Evolutionary conservation across 2,329 filamentous ascomycete genomes (phyloP).

Genomic region (Xylaria arbuscula): DNA sequence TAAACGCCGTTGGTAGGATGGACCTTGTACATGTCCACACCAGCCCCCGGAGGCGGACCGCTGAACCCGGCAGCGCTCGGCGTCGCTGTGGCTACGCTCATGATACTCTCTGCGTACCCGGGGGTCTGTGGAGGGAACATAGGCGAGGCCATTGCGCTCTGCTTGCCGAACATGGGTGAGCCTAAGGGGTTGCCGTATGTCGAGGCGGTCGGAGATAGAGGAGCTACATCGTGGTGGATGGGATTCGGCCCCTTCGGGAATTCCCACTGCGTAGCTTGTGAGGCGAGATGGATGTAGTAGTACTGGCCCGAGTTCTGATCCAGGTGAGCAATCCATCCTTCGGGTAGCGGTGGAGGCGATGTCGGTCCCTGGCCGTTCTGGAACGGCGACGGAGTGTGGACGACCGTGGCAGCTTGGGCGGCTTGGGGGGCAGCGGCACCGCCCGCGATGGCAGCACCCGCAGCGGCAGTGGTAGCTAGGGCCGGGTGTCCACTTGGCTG

Average conservation of each 20-base stretch:
- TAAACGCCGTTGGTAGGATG: slow-evolving; percentile 96
- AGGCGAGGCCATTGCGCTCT: slow-evolving; percentile 79
- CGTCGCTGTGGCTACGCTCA: slow-evolving; percentile 79
- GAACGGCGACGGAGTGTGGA: slow-evolving; percentile 59
- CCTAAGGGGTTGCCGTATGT: slow-evolving; percentile 79
- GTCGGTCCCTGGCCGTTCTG: slow-evolving; percentile 66
- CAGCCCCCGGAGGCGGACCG: slow-evolving; percentile 86
- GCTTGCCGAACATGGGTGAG: slow-evolving; percentile 74
- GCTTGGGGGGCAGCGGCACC: slow-evolving; percentile 4
- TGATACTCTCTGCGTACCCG: slow-evolving; percentile 85
- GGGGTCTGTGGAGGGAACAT: slow-evolving; percentile 85
- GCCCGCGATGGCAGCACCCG: background rate
- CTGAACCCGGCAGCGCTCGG: slow-evolving; percentile 85
- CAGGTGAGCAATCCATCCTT: slow-evolving; percentile 97
- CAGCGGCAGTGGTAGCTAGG: slow-evolving; percentile 46
- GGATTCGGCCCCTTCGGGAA: slow-evolving; percentile 97
- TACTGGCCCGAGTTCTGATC: slow-evolving; percentile 97
- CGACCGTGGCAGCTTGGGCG: slow-evolving; percentile 17
- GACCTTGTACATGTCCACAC: slow-evolving; percentile 94
- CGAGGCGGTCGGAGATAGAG: slow-evolving; percentile 83
- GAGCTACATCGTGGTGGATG: slow-evolving; percentile 81
- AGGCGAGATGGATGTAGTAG: slow-evolving; percentile 97
- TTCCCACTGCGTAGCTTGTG: slow-evolving; percentile 98
- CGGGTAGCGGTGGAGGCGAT: slow-evolving; percentile 91
- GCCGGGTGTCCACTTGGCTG: slow-evolving; percentile 60